A percentile compares a stretch with the other conserved stretches of the same genome.
These are phyloP conservation scores for Lentinula sp. DNA, from an alignment of 768 basidiomycete species.

Conservation along the genomic window DNA sequence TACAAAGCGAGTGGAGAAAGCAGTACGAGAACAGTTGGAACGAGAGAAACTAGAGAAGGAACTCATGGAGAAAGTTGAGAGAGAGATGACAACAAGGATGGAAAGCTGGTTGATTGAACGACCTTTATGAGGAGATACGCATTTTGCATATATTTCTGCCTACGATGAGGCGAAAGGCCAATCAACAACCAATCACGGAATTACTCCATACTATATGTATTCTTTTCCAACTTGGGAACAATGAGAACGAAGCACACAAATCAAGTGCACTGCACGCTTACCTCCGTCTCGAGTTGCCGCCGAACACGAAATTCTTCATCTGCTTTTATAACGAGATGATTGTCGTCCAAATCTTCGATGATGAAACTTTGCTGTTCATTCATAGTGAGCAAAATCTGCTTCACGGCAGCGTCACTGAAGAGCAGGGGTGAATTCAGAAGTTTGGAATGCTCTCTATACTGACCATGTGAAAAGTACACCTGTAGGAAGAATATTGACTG, in stretches of 20 bases:
- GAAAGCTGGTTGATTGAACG: not conserved
- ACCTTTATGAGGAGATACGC: not conserved
- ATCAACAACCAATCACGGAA: not conserved
- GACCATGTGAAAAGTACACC: conserved; percentile 68
- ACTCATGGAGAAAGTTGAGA: conserved; percentile 27
- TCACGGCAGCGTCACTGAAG: conserved; percentile 79
- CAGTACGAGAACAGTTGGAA: not conserved
- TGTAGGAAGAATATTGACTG: conserved; percentile 16
- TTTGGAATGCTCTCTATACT: conserved; percentile 12
- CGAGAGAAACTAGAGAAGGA: conserved; percentile 27
- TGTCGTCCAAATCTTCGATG: conserved; percentile 83
- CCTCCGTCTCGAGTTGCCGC: conserved; percentile 72
- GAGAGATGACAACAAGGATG: conserved; percentile 1
- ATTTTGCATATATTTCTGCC: not conserved
- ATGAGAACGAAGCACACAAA: not conserved
- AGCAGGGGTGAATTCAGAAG: not conserved
- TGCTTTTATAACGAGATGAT: conserved; percentile 76
- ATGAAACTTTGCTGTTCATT: conserved; percentile 79
- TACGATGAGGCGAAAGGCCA: no score
- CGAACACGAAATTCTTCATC: conserved; percentile 75
- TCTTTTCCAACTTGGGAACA: conserved; percentile 65
- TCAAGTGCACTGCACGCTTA: conserved; percentile 22
- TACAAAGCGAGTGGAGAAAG: not conserved
- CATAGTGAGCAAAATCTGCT: conserved; percentile 79
- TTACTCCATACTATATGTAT: conserved; percentile 69